phyloP scores from a whole-genome alignment of 73 alveolate species.

The Tetrahymena borealis region DNA sequence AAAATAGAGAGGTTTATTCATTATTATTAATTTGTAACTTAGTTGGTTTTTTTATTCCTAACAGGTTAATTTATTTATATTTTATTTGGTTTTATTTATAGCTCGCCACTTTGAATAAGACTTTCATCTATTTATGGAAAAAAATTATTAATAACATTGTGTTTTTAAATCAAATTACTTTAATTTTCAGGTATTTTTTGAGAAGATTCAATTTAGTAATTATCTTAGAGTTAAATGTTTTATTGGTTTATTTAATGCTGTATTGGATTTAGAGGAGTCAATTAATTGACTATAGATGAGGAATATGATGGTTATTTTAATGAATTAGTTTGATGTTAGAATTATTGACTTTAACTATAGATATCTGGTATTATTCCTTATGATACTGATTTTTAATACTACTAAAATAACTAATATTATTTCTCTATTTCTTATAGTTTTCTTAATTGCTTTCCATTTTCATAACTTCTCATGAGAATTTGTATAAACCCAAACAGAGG shows the following conservation, averaged over 20 bases:
- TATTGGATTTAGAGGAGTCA: too few relatives aligned
- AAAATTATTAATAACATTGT: background rate
- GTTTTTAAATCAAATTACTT: background rate
- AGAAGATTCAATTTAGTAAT: background rate
- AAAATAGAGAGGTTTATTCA: too few relatives aligned
- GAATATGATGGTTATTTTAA: too few relatives aligned
- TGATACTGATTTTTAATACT: background rate
- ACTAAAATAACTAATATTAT: background rate
- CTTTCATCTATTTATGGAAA: background rate
- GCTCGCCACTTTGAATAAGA: background rate
- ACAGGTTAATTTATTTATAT: background rate
- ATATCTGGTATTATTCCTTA: background rate
- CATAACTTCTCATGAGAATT: slow-evolving; percentile 20
- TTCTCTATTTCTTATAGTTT: background rate
- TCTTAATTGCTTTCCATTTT: slow-evolving; percentile 5
- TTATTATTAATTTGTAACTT: background rate
- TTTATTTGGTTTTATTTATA: background rate
- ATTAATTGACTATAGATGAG: too few relatives aligned
- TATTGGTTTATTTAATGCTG: background rate
- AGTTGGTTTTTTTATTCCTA: background rate
- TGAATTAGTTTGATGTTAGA: background rate
- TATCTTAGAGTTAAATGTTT: background rate
- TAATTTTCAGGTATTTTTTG: background rate
- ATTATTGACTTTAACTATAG: background rate
- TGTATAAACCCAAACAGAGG: slow-evolving; percentile 27